Conservation (phyloP, 306 rosid genomes). For the Abrus precatorius region DNA sequence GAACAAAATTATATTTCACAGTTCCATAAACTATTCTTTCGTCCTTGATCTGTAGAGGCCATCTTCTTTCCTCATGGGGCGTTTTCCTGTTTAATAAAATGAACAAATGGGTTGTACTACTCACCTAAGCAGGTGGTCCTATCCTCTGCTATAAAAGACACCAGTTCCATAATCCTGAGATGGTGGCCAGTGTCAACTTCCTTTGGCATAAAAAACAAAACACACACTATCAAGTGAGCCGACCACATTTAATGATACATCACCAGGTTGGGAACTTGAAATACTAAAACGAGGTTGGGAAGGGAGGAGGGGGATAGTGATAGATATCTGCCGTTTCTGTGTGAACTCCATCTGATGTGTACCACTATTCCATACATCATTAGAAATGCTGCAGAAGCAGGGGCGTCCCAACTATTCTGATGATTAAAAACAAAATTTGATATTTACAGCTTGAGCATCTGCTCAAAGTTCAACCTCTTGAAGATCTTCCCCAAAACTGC, state of each 20-base stretch:
- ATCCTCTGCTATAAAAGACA: constrained; percentile 43
- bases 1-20: constrained; percentile 43
- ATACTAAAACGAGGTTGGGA: constrained; percentile 29
- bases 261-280: constrained; percentile 44
- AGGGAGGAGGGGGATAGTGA: not conserved
- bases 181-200: constrained; percentile 51
- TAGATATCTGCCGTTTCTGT: constrained; percentile 40
- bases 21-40: constrained; percentile 53
- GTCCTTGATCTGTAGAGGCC: constrained; percentile 51
- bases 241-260: constrained; percentile 50
- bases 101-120: constrained; percentile 74
- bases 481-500: constrained; percentile 76
- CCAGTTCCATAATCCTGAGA: constrained; percentile 55
- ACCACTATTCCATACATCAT: constrained; percentile 51
- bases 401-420: constrained; percentile 57
- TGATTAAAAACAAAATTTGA: constrained; percentile 74
- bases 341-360: constrained; percentile 53
- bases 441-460: constrained; percentile 72
- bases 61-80: constrained; percentile 47
- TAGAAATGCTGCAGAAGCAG: constrained; percentile 59
- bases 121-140: constrained; percentile 56
- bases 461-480: constrained; percentile 92
- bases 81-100: constrained; percentile 59
- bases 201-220: constrained; percentile 48
- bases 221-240: constrained; percentile 49